Base-by-base conservation (phyloP, 768 basidiomycete genomes). In the Auricularia heimuer region DNA sequence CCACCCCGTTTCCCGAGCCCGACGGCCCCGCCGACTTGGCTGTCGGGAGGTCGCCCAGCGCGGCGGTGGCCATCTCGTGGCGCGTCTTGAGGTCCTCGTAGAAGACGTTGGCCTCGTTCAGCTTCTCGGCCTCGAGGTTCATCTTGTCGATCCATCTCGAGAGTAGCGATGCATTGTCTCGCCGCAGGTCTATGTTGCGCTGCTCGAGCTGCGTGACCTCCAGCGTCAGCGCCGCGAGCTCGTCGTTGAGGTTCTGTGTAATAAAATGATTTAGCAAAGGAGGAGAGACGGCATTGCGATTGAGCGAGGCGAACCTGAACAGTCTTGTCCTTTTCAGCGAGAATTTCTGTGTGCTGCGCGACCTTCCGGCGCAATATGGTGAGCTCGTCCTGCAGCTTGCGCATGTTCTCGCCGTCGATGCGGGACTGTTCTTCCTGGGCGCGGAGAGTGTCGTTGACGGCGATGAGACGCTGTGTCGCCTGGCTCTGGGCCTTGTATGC, bases 111-210 rank as follows among this genome's bases (percentile, higher is more conserved):
- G 89, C 92, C 70, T 91, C 90, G 76, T 98, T 98, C 90, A 99
- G 91, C 76, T 87, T 87, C 75, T 94, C 93, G 8, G 90, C 96
- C 71, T 95, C 94, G 12, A 81, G 78, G 73, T 97, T 93, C 77
- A 97, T 97, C 68, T 89, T 88, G 71, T 98, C 97, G 8, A 98
- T 81, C 96, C 97, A 99, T 18, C 96, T 88, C 73, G 97, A 94
- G 1, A 98, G 81, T 34, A 99, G 84, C 71, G 92, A 89, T 33
- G 94, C 94, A 70, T 99, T 99, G 75, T 99, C 96, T 70, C 88
- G 89, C 62, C 85, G 85, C 39, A 99, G 82, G n/a, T 80, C 87
- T 71, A 85, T 81, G 73, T 96, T 97, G 42, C 92, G 87, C 67
- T 93, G 87, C 64, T 92, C 89, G 33, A 96, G 86, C 71, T 96